These are phyloP conservation scores for Calonectria pteridis DNA, from an alignment of 2,329 filamentous ascomycete species.

Conservation along the genomic window DNA sequence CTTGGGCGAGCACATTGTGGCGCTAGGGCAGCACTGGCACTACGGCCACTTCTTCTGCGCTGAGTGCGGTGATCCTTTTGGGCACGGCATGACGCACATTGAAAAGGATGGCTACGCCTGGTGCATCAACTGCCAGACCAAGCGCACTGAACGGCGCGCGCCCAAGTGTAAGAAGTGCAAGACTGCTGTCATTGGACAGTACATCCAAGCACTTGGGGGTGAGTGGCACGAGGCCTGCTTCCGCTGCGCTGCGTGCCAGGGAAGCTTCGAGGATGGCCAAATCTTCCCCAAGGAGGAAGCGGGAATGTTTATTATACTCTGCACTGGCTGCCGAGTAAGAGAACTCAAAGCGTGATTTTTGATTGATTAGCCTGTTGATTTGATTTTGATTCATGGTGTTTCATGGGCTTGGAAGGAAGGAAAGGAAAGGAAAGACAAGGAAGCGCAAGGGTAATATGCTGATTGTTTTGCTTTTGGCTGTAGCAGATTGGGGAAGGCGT, in stretches of 20 bases:
- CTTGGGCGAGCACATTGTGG: slow-evolving; percentile 92
- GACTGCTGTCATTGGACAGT: slow-evolving; percentile 87
- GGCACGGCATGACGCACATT: slow-evolving; percentile 76
- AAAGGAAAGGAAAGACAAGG: background rate
- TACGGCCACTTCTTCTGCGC: slow-evolving; percentile 99
- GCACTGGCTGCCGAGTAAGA: slow-evolving; percentile 70
- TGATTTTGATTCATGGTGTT: slow-evolving; percentile 21
- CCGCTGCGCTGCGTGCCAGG: slow-evolving; percentile 75
- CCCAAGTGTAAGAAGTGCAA: slow-evolving; percentile 91
- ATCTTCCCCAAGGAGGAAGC: slow-evolving; percentile 70
- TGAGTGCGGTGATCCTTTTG: slow-evolving; percentile 97
- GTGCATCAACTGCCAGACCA: slow-evolving; percentile 94
- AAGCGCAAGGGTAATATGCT: slow-evolving; percentile 27
- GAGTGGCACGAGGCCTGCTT: slow-evolving; percentile 98
- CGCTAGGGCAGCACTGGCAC: slow-evolving; percentile 96
- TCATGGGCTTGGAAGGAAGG: slow-evolving; percentile 4
- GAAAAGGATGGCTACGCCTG: slow-evolving; percentile 98
- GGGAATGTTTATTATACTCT: slow-evolving; percentile 67
- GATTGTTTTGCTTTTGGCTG: slow-evolving; percentile 16
- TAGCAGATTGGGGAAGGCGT: slow-evolving; percentile 21
- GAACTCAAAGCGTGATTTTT: slow-evolving; percentile 66
- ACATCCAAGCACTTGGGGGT: slow-evolving; percentile 87
- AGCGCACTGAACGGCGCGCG: slow-evolving; percentile 87
- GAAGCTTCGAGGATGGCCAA: slow-evolving; percentile 73
- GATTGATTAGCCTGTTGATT: slow-evolving; percentile 2